Conservation (phyloP, 1,139 yeast genomes). For the Debaryomyces subglobosus region DNA sequence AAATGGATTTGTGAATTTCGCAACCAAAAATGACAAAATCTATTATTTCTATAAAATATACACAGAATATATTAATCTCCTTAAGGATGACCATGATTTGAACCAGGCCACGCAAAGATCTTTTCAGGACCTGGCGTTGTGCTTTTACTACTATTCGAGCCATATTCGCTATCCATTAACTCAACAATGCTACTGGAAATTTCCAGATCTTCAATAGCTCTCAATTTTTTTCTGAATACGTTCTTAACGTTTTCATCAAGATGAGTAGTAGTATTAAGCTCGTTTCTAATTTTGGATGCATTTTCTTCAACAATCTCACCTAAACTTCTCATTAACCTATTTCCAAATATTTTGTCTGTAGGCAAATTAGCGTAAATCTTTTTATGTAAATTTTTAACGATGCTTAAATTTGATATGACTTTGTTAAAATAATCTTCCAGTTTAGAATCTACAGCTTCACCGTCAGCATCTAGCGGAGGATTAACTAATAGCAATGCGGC, state of each 20-base stretch:
- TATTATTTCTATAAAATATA: conserved; percentile 6
- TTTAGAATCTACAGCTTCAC: conserved; percentile 19
- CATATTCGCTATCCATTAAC: conserved; percentile 18
- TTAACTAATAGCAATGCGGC: conserved; percentile 61
- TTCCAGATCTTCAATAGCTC: conserved; percentile 19
- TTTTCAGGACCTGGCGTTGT: conserved; percentile 40
- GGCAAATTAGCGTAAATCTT: conserved; percentile 52
- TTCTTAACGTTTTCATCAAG: conserved; percentile 16
- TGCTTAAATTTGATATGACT: conserved; percentile 29
- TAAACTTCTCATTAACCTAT: conserved; percentile 48
- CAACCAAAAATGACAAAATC: conserved; percentile 8
- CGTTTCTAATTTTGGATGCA: conserved; percentile 17
- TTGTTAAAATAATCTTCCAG: conserved; percentile 24
- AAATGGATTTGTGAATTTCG: conserved; percentile 12
- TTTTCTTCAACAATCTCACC: conserved; percentile 48
- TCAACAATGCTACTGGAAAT: conserved; percentile 22
- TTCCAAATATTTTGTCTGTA: conserved; percentile 56
- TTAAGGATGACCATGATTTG: conserved; percentile 66
- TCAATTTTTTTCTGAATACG: conserved; percentile 22
- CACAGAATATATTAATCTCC: conserved; percentile 1
- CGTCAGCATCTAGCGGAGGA: conserved; percentile 41
- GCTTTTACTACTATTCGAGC: conserved; percentile 26
- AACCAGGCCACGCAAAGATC: conserved; percentile 70
- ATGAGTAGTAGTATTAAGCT: conserved; percentile 9
- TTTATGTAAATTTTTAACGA: conserved; percentile 44